Conservation (phyloP, 257 asterid species). For the Agastache rugosa region DNA sequence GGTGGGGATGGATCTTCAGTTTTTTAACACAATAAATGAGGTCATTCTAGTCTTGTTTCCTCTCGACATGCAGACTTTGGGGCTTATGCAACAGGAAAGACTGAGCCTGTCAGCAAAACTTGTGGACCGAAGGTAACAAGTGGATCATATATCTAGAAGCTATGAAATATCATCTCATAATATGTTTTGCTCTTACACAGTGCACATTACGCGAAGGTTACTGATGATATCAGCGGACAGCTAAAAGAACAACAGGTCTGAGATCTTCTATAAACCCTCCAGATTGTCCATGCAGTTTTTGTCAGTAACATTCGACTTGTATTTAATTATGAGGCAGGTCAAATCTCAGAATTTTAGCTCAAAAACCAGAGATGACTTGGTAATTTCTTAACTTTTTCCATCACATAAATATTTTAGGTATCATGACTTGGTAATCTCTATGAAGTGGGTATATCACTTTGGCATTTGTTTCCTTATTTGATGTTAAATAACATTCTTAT, state of each 20-base stretch:
- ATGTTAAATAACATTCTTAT: not conserved
- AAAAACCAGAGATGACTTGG: conserved; percentile 48
- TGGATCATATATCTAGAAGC: conserved; percentile 31
- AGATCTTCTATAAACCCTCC: conserved; percentile 34
- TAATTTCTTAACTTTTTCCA: conserved; percentile 36
- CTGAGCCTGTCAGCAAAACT: conserved; percentile 59
- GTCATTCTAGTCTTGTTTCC: conserved; percentile 34
- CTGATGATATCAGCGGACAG: conserved; percentile 49
- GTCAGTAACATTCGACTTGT: conserved; percentile 27
- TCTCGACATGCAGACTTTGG: conserved; percentile 66
- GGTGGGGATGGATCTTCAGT: conserved; percentile 28
- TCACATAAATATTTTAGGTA: conserved; percentile 9
- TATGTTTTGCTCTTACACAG: conserved; percentile 51
- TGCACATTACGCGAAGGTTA: conserved; percentile 49
- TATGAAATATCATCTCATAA: conserved; percentile 30
- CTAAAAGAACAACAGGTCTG: conserved; percentile 75
- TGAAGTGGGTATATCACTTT: not conserved
- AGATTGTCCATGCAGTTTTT: conserved; percentile 32
- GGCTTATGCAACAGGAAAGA: conserved; percentile 79
- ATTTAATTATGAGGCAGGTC: conserved; percentile 49
- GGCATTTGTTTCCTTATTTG: conserved; percentile 10
- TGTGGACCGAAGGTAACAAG: conserved; percentile 63
- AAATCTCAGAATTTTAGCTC: conserved; percentile 46
- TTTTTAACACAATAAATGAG: conserved; percentile 11
- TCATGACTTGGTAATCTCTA: conserved; percentile 14